Evolutionary conservation across 2,329 filamentous ascomycete species (phyloP).

Genomic region (Ascochyta lentis): DNA sequence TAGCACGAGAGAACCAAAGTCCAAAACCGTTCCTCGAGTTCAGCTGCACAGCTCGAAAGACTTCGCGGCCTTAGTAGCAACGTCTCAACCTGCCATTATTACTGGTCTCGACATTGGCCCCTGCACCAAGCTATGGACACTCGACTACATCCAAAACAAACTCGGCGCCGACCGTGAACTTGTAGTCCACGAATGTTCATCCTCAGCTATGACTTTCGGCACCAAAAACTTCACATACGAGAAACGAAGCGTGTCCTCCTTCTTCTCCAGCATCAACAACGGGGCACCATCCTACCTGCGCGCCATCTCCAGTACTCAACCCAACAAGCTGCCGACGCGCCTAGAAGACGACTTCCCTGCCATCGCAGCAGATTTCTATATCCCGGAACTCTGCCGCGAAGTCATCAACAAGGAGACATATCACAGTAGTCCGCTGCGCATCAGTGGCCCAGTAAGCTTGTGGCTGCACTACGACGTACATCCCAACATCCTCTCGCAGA

Average conservation of each 20-base stretch:
- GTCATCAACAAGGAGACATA: slow-evolving; percentile 53
- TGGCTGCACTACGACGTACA: slow-evolving; percentile 95
- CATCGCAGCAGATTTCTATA: slow-evolving; percentile 71
- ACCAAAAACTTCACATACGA: slow-evolving; percentile 82
- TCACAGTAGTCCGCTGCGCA: slow-evolving; percentile 80
- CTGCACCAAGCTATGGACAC: slow-evolving; percentile 72
- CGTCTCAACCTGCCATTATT: slow-evolving; percentile 69
- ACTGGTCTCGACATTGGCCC: slow-evolving; percentile 69
- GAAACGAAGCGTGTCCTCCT: slow-evolving; percentile 70
- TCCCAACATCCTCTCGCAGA: slow-evolving; percentile 84
- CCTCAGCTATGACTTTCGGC: slow-evolving; percentile 77
- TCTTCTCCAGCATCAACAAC: slow-evolving; percentile 64
- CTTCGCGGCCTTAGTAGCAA: slow-evolving; percentile 66
- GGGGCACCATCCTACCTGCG: slow-evolving; percentile 78
- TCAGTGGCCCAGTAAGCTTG: slow-evolving; percentile 82
- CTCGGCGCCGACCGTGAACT: slow-evolving; percentile 59
- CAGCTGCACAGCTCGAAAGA: slow-evolving; percentile 60
- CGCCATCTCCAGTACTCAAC: slow-evolving; percentile 72
- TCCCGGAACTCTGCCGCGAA: slow-evolving; percentile 67
- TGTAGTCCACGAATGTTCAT: slow-evolving; percentile 73
- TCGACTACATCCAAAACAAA: slow-evolving; percentile 68
- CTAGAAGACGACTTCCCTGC: slow-evolving; percentile 74
- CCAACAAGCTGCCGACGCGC: slow-evolving; percentile 72
- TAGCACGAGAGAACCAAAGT: slow-evolving; percentile 11
- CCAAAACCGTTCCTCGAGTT: slow-evolving; percentile 58